Evolutionary conservation across 202 grass and related monocot species (phyloP), one percentile per base, ranked within the genome.

Genomic region (Schoenoplectus triqueter): DNA sequence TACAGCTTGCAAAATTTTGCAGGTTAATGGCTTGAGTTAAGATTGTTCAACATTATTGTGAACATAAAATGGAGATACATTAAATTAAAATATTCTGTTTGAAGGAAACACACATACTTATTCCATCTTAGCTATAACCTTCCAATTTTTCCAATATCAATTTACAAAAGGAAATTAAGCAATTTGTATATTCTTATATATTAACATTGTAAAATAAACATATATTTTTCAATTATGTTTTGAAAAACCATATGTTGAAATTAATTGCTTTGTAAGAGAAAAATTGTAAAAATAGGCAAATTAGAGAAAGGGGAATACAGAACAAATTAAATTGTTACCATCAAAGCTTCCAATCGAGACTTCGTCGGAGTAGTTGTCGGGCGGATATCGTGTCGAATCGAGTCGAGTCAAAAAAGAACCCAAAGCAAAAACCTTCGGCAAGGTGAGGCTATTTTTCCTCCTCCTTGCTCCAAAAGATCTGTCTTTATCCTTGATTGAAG

Each of bases 341-440:
- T 95, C 93, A 13, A 94, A 91, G 87, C 96, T 99, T 17, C 88
- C 86, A n/a, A 88, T 52, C 50, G 93, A 94, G 19, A 64, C 22
- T n/a, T 50, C 85, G 39, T 63, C 81, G 31, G 52, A 46, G 8
- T 70, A 67, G 80, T 51, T 13, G 17, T 89, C 69, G 14, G 41
- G 49, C 44, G 79, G 84, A 57, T 82, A 86, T 8, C 88, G 90
- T 64, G 85, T 39, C 46, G 80, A 92, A 83, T 97, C 92, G 80
- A 91, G 84, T 13, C 88, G 93, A 62, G 91, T 88, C 75, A 99
- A 82, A 78, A 95, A 92, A 14, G 94, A 97, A 15, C 89, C 89
- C 1, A 92, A 84, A 69, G 92, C 92, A 22, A 92, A 86, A 22
- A 94, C 89, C 84, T 91, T 97, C 51, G 92, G 94, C 21, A 97